Evolutionary conservation across 225 moss, liverwort and hornwort genomes (phyloP).

Genomic region (Polytrichum commune): DNA sequence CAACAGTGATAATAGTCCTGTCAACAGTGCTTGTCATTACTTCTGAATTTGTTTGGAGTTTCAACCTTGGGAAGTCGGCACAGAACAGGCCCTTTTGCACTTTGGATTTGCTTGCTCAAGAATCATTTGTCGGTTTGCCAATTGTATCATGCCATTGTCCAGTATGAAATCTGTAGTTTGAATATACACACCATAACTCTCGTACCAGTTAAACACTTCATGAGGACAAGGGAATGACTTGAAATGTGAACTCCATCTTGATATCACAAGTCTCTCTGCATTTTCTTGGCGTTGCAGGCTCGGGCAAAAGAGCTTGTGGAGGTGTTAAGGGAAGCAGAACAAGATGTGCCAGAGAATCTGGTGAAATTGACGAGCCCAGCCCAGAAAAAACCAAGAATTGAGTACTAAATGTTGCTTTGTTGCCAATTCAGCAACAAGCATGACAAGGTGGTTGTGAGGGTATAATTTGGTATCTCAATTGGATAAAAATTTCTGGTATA

Average conservation of each 20-base stretch:
- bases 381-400: slow-evolving; percentile 16
- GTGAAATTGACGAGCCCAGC: slow-evolving; percentile 13
- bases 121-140: too few relatives aligned
- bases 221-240: neutral
- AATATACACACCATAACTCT: neutral
- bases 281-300: slow-evolving; percentile 3
- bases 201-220: neutral
- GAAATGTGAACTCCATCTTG: neutral
- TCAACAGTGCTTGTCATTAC: too few relatives aligned
- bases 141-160: too few relatives aligned
- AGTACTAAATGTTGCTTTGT: slow-evolving; percentile 8
- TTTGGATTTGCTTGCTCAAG: too few relatives aligned
- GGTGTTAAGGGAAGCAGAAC: slow-evolving; percentile 24
- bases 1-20: too few relatives aligned
- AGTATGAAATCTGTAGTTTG: too few relatives aligned
- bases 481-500: neutral
- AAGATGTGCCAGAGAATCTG: slow-evolving; percentile 18
- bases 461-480: neutral
- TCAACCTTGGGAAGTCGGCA: too few relatives aligned
- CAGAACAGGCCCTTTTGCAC: too few relatives aligned
- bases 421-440: neutral
- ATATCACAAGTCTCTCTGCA: too few relatives aligned
- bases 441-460: too few relatives aligned
- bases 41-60: too few relatives aligned
- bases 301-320: slow-evolving; percentile 24